Conservation (phyloP, 2,329 filamentous ascomycete genomes). For the Nigrograna mackinnonii region DNA sequence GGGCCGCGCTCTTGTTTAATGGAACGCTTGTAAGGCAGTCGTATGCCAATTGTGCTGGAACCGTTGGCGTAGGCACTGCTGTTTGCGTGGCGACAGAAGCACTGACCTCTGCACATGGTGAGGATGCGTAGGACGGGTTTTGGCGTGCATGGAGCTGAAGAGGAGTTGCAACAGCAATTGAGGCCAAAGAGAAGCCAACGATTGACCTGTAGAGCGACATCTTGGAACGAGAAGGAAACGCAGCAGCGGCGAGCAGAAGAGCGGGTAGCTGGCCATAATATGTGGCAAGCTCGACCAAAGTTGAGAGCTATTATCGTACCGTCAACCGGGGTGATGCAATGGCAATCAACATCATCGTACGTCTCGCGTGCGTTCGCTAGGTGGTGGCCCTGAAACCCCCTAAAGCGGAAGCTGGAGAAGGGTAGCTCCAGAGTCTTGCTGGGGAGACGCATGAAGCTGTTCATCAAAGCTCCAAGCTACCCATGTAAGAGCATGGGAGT, state of each 20-base stretch:
- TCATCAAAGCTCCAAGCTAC: slow-evolving; percentile 8
- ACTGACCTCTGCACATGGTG: slow-evolving; percentile 36
- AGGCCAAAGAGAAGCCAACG: slow-evolving; percentile 28
- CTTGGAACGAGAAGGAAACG: slow-evolving; percentile 3
- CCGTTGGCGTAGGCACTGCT: slow-evolving; percentile 33
- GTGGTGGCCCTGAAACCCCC: too few relatives aligned
- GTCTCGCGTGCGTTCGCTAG: too few relatives aligned
- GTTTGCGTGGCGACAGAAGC: slow-evolving; percentile 28
- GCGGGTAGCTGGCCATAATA: slow-evolving; percentile 6
- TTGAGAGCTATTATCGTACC: slow-evolving; percentile 2
- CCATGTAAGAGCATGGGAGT: neutral
- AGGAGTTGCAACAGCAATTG: slow-evolving; percentile 29
- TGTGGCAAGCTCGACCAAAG: too few relatives aligned
- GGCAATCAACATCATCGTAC: too few relatives aligned
- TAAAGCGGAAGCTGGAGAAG: too few relatives aligned
- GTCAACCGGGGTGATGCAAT: slow-evolving; percentile 5
- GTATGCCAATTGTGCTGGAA: slow-evolving; percentile 49
- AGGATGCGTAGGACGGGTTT: slow-evolving; percentile 32
- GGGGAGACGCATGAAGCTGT: too few relatives aligned
- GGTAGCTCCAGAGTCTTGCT: too few relatives aligned
- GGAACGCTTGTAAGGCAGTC: slow-evolving; percentile 51
- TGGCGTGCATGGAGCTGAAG: slow-evolving; percentile 26
- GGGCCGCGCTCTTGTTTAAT: slow-evolving; percentile 46
- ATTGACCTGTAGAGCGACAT: slow-evolving; percentile 30
- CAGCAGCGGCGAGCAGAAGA: neutral